A percentile compares a stretch with the other conserved stretches of the same genome.
These are phyloP conservation scores for Sophora flavescens DNA, from an alignment of 306 rosid genomes.

Conservation along the genomic window DNA sequence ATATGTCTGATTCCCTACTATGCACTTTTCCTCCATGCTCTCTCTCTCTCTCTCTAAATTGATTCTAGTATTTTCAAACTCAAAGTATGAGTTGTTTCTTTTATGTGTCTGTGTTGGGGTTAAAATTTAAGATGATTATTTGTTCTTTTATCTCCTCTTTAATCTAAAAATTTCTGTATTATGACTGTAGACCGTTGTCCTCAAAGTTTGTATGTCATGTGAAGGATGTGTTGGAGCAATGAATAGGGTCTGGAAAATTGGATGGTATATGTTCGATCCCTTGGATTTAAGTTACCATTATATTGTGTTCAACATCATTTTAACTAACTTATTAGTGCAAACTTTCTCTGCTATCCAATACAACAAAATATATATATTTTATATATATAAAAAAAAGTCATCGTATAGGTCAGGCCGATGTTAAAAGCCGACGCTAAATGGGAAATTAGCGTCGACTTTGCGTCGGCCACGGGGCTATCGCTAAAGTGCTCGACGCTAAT, in stretches of 20 bases:
- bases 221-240: conserved; percentile 97
- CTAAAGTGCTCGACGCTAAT: too few relatives aligned
- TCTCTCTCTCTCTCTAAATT: too few relatives aligned
- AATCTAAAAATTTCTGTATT: conserved; percentile 5
- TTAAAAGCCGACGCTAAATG: too few relatives aligned
- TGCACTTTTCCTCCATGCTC: neutral
- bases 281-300: neutral
- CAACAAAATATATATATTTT: too few relatives aligned
- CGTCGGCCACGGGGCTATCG: too few relatives aligned
- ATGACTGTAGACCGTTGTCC: conserved; percentile 76
- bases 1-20: neutral
- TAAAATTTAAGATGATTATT: neutral
- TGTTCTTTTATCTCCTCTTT: neutral
- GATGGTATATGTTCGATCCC: conserved; percentile 68
- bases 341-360: conserved; percentile 4
- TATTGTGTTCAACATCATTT: conserved; percentile 13
- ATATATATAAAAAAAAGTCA: too few relatives aligned
- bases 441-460: too few relatives aligned
- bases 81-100: conserved; percentile 27
- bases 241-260: conserved; percentile 89
- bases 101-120: neutral
- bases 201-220: conserved; percentile 97
- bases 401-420: too few relatives aligned
- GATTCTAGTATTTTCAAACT: neutral
- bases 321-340: conserved; percentile 2